phyloP scores from a whole-genome alignment of 208 protist species.

The Lotmaria passim region DNA sequence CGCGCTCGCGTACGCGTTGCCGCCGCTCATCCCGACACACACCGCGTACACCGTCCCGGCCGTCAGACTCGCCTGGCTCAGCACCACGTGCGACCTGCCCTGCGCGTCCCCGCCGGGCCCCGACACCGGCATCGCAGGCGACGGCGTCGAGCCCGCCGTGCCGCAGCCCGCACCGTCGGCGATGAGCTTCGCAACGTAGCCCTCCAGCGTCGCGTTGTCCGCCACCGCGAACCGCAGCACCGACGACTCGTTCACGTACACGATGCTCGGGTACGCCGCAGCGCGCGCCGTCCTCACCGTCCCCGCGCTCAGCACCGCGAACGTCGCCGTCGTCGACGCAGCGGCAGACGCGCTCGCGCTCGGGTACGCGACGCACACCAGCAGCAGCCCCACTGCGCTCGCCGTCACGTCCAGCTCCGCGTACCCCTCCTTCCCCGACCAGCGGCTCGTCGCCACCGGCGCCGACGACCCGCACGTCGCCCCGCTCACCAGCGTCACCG shows the following conservation, averaged over 20 bases:
- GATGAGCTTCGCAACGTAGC: conserved; percentile 30
- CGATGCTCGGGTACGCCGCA: conserved; percentile 25
- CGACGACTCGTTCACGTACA: conserved; percentile 16
- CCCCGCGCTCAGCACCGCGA: conserved; percentile 30
- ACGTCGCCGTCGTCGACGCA: conserved; percentile 27
- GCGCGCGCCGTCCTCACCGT: conserved; percentile 11
- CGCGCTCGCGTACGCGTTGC: no score
- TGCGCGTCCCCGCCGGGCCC: no score
- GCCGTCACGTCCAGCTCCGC: conserved; percentile 28
- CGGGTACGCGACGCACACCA: background rate
- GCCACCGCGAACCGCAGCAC: conserved; percentile 44
- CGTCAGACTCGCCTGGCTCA: no score
- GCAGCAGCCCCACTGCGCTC: no score
- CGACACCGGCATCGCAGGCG: background rate
- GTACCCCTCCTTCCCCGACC: no score
- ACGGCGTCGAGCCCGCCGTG: background rate
- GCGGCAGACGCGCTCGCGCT: background rate
- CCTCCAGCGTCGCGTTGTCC: conserved; percentile 36
- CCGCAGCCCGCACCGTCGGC: background rate
- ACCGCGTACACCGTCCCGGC: no score
- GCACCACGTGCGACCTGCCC: no score
- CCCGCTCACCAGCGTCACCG: conserved; percentile 21
- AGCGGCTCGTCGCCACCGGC: no score
- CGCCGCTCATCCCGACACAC: background rate
- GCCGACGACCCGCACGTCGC: no score